Conservation (phyloP, 805 yeast species). For the Saturnispora gosingensis region DNA sequence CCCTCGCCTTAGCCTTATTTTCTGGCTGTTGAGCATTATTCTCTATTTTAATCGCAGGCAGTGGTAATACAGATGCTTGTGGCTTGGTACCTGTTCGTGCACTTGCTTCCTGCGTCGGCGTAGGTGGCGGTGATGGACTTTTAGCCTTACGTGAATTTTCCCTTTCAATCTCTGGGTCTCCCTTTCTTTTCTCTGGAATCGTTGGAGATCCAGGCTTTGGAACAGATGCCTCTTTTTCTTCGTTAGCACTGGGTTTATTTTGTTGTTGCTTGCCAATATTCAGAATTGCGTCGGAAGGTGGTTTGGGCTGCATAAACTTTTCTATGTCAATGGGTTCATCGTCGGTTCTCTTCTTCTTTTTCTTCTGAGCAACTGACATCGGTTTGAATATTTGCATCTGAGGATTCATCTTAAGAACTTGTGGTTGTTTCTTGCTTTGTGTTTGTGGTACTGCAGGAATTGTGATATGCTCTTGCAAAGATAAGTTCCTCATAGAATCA, state of each 20-base stretch:
- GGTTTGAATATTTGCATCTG: conserved; percentile 7
- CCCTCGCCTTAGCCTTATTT: neutral
- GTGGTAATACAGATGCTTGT: neutral
- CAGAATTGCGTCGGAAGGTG: conserved; percentile 11
- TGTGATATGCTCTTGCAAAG: neutral
- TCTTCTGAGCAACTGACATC: neutral
- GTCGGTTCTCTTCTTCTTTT: conserved; percentile 1
- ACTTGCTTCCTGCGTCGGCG: neutral
- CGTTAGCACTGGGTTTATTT: neutral
- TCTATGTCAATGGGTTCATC: conserved; percentile 11
- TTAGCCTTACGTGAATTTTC: neutral
- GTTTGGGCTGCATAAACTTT: conserved; percentile 16
- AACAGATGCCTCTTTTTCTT: neutral
- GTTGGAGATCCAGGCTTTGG: conserved; percentile 1
- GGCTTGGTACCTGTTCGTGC: neutral
- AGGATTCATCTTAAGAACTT: neutral
- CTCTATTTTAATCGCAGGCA: neutral
- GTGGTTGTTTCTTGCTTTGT: neutral
- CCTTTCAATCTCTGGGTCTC: neutral
- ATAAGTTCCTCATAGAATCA: conserved; percentile 3
- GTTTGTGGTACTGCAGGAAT: neutral
- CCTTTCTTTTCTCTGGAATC: conserved; percentile 17
- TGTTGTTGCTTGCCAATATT: conserved; percentile 2
- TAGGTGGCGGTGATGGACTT: neutral
- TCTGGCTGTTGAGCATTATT: neutral